A percentile compares a stretch with the other conserved stretches of the same genome.
phyloP scores from a whole-genome alignment of 305 asterid genomes.

The Petunia hybrid region DNA sequence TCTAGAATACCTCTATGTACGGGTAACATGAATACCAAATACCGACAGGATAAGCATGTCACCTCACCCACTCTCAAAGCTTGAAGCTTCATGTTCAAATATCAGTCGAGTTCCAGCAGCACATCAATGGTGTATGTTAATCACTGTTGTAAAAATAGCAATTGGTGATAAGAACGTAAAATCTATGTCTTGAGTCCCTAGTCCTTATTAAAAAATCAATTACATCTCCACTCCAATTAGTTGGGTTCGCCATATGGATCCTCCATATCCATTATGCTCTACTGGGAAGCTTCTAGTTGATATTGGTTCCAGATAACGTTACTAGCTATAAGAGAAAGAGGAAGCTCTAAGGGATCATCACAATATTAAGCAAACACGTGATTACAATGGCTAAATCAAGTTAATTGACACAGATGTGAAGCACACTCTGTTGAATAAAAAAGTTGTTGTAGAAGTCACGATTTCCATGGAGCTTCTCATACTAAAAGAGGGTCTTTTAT shows the following conservation, averaged over 20 bases:
- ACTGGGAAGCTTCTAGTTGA: background rate
- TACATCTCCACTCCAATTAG: background rate
- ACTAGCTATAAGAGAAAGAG: background rate
- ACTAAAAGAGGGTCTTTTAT: background rate
- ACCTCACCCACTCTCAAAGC: background rate
- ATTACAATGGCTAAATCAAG: constrained; percentile 13
- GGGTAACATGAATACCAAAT: constrained; percentile 2
- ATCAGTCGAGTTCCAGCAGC: background rate
- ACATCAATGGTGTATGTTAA: constrained; percentile 25
- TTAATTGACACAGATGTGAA: constrained; percentile 19
- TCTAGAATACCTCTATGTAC: background rate
- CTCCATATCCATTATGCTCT: constrained; percentile 24
- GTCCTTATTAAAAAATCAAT: constrained; percentile 11
- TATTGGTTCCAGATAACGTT: background rate
- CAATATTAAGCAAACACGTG: constrained; percentile 16
- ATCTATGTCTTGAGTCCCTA: constrained; percentile 10
- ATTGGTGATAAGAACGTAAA: constrained; percentile 8
- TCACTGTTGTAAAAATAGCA: constrained; percentile 21
- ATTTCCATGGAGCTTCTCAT: background rate
- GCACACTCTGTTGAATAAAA: background rate
- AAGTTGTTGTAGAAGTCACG: constrained; percentile 6
- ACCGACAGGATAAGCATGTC: constrained; percentile 3
- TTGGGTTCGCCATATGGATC: background rate
- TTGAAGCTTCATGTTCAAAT: background rate
- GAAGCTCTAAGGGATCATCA: background rate